Percentiles rank a stretch among this genome's conserved stretches.
Conservation (phyloP, 495 filamentous ascomycete genomes). For the Baudoinia panamericana region DNA sequence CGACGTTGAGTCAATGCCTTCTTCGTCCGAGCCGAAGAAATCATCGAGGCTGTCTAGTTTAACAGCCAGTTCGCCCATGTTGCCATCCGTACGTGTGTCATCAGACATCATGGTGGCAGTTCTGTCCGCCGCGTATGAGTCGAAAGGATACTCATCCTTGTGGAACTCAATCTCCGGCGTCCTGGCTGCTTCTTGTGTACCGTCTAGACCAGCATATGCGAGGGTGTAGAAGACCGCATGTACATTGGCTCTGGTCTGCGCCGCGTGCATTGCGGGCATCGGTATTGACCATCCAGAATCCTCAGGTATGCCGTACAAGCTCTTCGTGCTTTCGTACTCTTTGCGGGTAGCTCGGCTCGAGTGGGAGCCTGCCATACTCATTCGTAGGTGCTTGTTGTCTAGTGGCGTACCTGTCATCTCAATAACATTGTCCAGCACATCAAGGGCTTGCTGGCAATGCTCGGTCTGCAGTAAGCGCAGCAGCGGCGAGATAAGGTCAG, state of each 20-base stretch:
- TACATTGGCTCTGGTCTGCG: constrained; percentile 76
- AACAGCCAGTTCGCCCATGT: constrained; percentile 73
- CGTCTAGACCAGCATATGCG: constrained; percentile 33
- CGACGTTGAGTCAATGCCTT: neutral
- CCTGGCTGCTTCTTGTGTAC: constrained; percentile 38
- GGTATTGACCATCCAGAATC: constrained; percentile 94
- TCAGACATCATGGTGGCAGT: constrained; percentile 89
- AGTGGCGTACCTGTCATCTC: constrained; percentile 83
- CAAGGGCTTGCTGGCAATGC: constrained; percentile 78
- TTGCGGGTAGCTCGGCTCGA: constrained; percentile 68
- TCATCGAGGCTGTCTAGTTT: constrained; percentile 90
- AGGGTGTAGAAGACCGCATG: constrained; percentile 94
- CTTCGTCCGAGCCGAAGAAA: constrained; percentile 37
- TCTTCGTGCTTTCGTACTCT: constrained; percentile 86
- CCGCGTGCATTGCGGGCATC: constrained; percentile 76
- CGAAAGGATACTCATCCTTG: constrained; percentile 70
- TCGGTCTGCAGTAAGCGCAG: constrained; percentile 84
- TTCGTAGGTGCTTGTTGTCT: constrained; percentile 85
- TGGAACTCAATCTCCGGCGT: constrained; percentile 88
- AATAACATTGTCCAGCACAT: constrained; percentile 88
- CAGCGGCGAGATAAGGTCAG: constrained; percentile 88
- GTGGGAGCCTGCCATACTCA: constrained; percentile 83
- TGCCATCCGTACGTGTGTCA: constrained; percentile 58
- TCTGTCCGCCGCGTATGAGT: constrained; percentile 60
- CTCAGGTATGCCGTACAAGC: constrained; percentile 91